Evolutionary conservation across 139 green algal genomes (phyloP).

Genomic region (Picochlorum sp.): DNA sequence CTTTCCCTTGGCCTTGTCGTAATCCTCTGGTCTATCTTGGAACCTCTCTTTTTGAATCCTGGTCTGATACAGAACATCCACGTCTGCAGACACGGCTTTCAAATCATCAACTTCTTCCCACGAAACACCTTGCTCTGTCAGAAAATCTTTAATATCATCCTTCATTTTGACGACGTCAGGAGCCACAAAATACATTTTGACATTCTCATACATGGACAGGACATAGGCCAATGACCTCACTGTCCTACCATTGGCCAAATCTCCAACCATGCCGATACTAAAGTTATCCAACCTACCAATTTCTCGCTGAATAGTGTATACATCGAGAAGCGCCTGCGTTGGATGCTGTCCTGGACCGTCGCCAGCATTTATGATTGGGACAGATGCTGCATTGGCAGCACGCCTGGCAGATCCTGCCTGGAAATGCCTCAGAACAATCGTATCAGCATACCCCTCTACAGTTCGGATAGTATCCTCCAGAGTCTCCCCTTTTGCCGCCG

Average conservation of each 20-base stretch:
- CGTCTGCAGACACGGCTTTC: slow-evolving; percentile 51
- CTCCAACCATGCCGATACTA: slow-evolving; percentile 89
- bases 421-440: slow-evolving; percentile 95
- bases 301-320: slow-evolving; percentile 97
- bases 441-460: slow-evolving; percentile 90
- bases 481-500: slow-evolving; percentile 95
- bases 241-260: slow-evolving; percentile 94
- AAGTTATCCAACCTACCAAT: slow-evolving; percentile 80
- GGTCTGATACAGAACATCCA: slow-evolving; percentile 97
- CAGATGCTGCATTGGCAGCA: slow-evolving; percentile 65
- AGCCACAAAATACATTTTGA: slow-evolving; percentile 95
- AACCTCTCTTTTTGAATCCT: slow-evolving; percentile 98
- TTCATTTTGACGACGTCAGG: slow-evolving; percentile 88
- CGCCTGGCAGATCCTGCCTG: slow-evolving; percentile 66
- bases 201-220: slow-evolving; percentile 76
- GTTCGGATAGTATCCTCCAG: slow-evolving; percentile 97
- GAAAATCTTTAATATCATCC: slow-evolving; percentile 90
- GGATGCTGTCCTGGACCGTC: slow-evolving; percentile 98
- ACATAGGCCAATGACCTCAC: slow-evolving; percentile 80
- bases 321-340: slow-evolving; percentile 93
- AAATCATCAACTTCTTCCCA: slow-evolving; percentile 84
- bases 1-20: slow-evolving; percentile 69
- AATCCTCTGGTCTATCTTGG: slow-evolving; percentile 63
- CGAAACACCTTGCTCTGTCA: slow-evolving; percentile 52
- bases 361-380: slow-evolving; percentile 94